Percentiles rank a stretch among this genome's conserved stretches.
These are phyloP conservation scores for Scedosporium apiospermum DNA, from an alignment of 2,329 filamentous ascomycete genomes.

Conservation along the genomic window DNA sequence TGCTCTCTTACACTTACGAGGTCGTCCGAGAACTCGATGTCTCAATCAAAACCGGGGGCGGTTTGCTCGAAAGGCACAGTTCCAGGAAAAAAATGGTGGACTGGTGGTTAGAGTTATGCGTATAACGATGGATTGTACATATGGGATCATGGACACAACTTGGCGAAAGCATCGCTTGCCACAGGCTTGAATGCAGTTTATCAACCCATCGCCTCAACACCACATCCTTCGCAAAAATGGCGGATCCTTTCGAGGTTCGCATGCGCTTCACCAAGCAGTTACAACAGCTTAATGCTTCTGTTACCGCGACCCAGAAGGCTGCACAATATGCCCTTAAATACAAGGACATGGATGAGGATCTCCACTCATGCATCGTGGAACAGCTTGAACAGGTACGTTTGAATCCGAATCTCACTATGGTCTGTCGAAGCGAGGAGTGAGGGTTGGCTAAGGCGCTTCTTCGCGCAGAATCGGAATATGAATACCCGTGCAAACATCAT, in stretches of 20 bases:
- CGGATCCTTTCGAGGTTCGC: slow-evolving; percentile 93
- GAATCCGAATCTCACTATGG: background rate
- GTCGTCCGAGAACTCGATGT: too few species aligned
- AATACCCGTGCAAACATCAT: slow-evolving; percentile 97
- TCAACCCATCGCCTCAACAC: background rate
- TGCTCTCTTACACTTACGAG: too few species aligned
- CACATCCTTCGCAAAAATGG: slow-evolving; percentile 28
- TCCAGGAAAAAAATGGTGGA: background rate
- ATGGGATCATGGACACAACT: background rate
- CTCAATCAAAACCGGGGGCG: background rate
- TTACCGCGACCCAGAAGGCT: slow-evolving; percentile 81
- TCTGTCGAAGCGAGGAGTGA: background rate
- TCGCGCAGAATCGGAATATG: slow-evolving; percentile 64
- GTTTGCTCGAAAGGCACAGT: background rate
- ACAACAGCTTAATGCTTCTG: slow-evolving; percentile 82
- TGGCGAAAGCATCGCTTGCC: too few species aligned
- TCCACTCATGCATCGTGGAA: slow-evolving; percentile 95
- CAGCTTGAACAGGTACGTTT: slow-evolving; percentile 69
- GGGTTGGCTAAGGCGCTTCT: background rate
- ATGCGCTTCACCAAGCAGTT: slow-evolving; percentile 92
- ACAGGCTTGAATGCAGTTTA: too few species aligned
- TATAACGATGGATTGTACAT: background rate
- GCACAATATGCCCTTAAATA: slow-evolving; percentile 93
- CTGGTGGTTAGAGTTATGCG: background rate
- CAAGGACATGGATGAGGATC: slow-evolving; percentile 88